Conservation (phyloP, 495 filamentous ascomycete species). For the Xylaria cubensis region DNA sequence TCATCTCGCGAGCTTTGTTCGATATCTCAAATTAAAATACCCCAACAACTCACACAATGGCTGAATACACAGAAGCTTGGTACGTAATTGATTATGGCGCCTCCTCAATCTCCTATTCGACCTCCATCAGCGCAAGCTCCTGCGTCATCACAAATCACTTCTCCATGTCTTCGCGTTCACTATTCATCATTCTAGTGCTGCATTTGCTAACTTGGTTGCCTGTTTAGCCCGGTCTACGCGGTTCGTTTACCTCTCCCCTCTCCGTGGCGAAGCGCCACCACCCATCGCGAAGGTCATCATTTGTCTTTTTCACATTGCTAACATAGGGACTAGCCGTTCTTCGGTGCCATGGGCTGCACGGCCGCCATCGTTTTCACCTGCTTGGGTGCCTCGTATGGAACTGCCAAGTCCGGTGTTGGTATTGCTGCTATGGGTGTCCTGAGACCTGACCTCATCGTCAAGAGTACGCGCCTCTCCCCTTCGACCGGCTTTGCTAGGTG, state of each 20-base stretch:
- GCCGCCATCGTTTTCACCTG: slow-evolving; percentile 99
- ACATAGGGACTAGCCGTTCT: slow-evolving; percentile 78
- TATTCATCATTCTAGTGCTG: slow-evolving; percentile 33
- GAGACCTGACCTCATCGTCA: slow-evolving; percentile 96
- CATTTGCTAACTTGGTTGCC: slow-evolving; percentile 26
- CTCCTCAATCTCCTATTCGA: slow-evolving; percentile 23
- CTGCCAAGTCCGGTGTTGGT: slow-evolving; percentile 98
- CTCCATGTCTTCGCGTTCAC: neutral
- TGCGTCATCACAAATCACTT: slow-evolving; percentile 28
- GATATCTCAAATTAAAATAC: slow-evolving; percentile 34
- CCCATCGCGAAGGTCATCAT: slow-evolving; percentile 29
- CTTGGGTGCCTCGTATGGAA: slow-evolving; percentile 97
- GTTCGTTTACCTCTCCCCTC: slow-evolving; percentile 68
- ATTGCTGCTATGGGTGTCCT: slow-evolving; percentile 98
- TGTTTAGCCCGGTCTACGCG: slow-evolving; percentile 91
- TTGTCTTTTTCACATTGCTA: neutral
- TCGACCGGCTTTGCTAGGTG: neutral
- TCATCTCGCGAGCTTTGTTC: slow-evolving; percentile 26
- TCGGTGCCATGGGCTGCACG: slow-evolving; percentile 98
- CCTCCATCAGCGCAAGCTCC: slow-evolving; percentile 25
- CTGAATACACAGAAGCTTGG: slow-evolving; percentile 52
- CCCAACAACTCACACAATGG: slow-evolving; percentile 47
- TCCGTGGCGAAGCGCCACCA: slow-evolving; percentile 29
- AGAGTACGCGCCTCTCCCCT: slow-evolving; percentile 72
- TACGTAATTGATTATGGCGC: slow-evolving; percentile 40